phyloP scores from a whole-genome alignment of 805 yeast genomes.

The Wickerhamiella australiensis region DNA sequence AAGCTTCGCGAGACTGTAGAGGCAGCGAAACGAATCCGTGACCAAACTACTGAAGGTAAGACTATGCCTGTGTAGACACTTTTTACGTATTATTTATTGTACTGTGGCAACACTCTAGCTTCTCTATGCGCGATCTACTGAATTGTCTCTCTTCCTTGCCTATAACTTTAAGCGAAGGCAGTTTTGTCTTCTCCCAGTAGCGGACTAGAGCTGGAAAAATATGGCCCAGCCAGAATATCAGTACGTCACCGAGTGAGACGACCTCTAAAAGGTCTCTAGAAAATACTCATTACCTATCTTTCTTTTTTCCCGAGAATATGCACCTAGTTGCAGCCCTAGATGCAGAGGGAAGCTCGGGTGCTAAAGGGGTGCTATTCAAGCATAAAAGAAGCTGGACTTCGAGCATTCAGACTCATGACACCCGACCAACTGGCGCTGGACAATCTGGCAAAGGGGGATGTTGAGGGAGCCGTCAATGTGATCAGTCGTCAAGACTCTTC shows the following conservation, averaged over 20 bases:
- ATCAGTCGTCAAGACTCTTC: slow-evolving; percentile 4
- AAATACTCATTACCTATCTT: too few relatives aligned
- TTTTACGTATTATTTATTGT: not conserved
- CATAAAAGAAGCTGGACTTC: not conserved
- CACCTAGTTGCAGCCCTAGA: not conserved
- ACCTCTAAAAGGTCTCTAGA: too few relatives aligned
- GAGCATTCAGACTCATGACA: not conserved
- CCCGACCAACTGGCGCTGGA: slow-evolving; percentile 5
- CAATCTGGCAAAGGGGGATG: slow-evolving; percentile 6
- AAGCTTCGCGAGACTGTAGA: slow-evolving; percentile 19
- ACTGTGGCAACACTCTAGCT: too few relatives aligned
- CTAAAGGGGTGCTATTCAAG: slow-evolving; percentile 5
- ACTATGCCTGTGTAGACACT: not conserved
- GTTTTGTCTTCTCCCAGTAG: too few relatives aligned
- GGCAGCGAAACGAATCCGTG: not conserved
- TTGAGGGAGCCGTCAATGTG: slow-evolving; percentile 10
- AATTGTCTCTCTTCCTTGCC: too few relatives aligned
- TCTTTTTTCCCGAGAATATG: not conserved
- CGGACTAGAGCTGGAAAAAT: too few relatives aligned
- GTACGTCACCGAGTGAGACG: too few relatives aligned
- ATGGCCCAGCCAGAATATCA: too few relatives aligned
- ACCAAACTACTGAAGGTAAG: not conserved
- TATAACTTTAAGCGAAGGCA: too few relatives aligned
- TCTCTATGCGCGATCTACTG: too few relatives aligned
- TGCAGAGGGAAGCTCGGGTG: not conserved